Percentiles rank a stretch among this genome's conserved stretches.
These are phyloP conservation scores for Starmerella bombicola DNA, from an alignment of 805 yeast species.

Conservation along the genomic window DNA sequence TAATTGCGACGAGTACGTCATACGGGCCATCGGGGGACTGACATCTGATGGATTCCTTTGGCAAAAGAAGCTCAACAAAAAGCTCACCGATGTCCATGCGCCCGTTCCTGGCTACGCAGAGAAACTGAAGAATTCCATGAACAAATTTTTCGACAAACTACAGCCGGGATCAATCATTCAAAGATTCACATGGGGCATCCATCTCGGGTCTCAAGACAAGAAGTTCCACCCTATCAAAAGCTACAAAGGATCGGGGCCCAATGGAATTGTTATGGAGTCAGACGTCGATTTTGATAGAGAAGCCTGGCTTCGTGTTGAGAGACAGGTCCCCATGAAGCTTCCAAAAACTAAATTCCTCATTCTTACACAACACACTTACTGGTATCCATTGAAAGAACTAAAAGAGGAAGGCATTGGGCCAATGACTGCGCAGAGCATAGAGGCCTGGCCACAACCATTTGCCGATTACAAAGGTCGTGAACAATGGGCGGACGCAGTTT, in stretches of 20 bases:
- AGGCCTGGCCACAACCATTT: constrained; percentile 25
- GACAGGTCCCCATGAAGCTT: constrained; percentile 43
- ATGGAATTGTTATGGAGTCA: background rate
- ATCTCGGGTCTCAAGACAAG: constrained; percentile 30
- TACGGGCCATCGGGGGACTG: constrained; percentile 45
- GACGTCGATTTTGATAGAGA: constrained; percentile 31
- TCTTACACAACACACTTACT: constrained; percentile 46
- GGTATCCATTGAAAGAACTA: constrained; percentile 38
- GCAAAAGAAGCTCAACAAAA: constrained; percentile 37
- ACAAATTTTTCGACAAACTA: constrained; percentile 47
- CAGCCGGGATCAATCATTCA: constrained; percentile 44
- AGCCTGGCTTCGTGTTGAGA: constrained; percentile 45
- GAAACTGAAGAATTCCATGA: constrained; percentile 51
- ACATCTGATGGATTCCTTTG: constrained; percentile 72
- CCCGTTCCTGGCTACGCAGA: constrained; percentile 61
- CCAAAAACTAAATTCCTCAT: constrained; percentile 38
- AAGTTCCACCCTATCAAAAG: constrained; percentile 36
- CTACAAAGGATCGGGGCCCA: constrained; percentile 26
- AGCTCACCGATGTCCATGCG: constrained; percentile 48
- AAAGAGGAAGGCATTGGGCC: constrained; percentile 37
- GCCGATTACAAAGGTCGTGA: constrained; percentile 16
- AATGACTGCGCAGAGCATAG: constrained; percentile 49
- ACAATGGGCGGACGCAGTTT: constrained; percentile 14
- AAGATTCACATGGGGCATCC: constrained; percentile 61
- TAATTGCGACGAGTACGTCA: constrained; percentile 31